Evolutionary conservation across 2,329 filamentous ascomycete genomes (phyloP).

Genomic region (Diaporthe humulicola): DNA sequence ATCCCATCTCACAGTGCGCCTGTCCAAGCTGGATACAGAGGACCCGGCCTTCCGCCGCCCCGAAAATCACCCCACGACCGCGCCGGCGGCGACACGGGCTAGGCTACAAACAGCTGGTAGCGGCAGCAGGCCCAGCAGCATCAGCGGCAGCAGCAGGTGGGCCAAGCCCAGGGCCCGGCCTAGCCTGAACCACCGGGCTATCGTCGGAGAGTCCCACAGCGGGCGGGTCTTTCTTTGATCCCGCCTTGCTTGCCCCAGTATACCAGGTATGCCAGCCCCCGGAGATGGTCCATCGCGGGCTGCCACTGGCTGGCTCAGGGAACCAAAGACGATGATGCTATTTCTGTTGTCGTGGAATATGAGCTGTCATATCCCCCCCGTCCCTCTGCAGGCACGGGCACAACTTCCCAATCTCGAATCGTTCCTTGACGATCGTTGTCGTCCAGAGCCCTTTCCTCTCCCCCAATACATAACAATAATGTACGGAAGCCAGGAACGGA

Average conservation of each 20-base stretch:
- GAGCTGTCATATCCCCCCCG: slow-evolving; percentile 12
- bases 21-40: not conserved
- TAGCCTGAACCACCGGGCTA: slow-evolving; percentile 1
- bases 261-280: slow-evolving; percentile 13
- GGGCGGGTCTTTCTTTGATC: slow-evolving; percentile 19
- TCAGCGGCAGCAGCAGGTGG: not conserved
- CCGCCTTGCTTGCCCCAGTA: slow-evolving; percentile 16
- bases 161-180: slow-evolving; percentile 13
- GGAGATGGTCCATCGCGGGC: not conserved
- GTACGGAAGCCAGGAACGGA: slow-evolving; percentile 19
- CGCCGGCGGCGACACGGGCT: slow-evolving; percentile 18
- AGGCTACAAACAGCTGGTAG: not conserved
- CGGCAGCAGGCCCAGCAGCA: not conserved
- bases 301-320: slow-evolving; percentile 10
- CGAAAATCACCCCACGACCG: slow-evolving; percentile 2
- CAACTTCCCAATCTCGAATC: slow-evolving; percentile 11
- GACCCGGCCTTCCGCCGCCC: slow-evolving; percentile 23
- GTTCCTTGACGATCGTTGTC: slow-evolving; percentile 1
- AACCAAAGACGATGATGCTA: slow-evolving; percentile 13
- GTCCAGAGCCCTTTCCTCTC: not conserved
- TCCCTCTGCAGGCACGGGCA: slow-evolving; percentile 12
- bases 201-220: slow-evolving; percentile 15
- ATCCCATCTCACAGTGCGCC: slow-evolving; percentile 20
- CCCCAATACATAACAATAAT: not conserved
- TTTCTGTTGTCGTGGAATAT: slow-evolving; percentile 24